Conservation (phyloP, 768 basidiomycete species). For the Rhizopogon salebrosus region DNA sequence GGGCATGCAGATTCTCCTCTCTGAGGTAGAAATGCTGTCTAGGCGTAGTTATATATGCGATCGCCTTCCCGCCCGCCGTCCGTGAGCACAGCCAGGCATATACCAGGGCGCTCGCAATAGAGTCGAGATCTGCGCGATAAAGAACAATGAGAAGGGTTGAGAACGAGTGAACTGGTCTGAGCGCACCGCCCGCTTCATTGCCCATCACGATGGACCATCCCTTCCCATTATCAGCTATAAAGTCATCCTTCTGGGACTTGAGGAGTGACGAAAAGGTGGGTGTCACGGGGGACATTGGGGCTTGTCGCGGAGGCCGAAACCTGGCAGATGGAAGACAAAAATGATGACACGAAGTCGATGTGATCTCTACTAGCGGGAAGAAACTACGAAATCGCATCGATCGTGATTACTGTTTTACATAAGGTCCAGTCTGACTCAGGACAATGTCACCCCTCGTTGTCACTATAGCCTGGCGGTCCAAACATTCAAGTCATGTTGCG, state of each 20-base stretch:
- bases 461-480: too few relatives aligned
- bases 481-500: too few relatives aligned
- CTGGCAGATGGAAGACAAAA: too few relatives aligned
- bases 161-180: not conserved
- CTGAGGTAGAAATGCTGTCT: slow-evolving; percentile 71
- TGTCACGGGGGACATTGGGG: slow-evolving; percentile 16
- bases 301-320: not conserved
- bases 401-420: too few relatives aligned
- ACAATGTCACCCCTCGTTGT: too few relatives aligned
- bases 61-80: slow-evolving; percentile 44
- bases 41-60: slow-evolving; percentile 71
- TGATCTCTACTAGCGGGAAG: too few relatives aligned
- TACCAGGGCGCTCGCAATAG: slow-evolving; percentile 80
- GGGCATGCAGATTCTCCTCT: slow-evolving; percentile 25
- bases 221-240: slow-evolving; percentile 49
- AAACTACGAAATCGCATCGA: too few relatives aligned
- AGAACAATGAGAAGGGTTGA: not conserved
- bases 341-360: too few relatives aligned
- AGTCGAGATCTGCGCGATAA: slow-evolving; percentile 74
- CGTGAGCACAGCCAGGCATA: slow-evolving; percentile 70
- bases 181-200: slow-evolving; percentile 90
- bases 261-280: slow-evolving; percentile 35
- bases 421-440: too few relatives aligned
- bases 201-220: slow-evolving; percentile 90
- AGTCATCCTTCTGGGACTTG: slow-evolving; percentile 46